phyloP scores from a whole-genome alignment of 139 green algal genomes.

The Chlamydomonas eustigma region DNA sequence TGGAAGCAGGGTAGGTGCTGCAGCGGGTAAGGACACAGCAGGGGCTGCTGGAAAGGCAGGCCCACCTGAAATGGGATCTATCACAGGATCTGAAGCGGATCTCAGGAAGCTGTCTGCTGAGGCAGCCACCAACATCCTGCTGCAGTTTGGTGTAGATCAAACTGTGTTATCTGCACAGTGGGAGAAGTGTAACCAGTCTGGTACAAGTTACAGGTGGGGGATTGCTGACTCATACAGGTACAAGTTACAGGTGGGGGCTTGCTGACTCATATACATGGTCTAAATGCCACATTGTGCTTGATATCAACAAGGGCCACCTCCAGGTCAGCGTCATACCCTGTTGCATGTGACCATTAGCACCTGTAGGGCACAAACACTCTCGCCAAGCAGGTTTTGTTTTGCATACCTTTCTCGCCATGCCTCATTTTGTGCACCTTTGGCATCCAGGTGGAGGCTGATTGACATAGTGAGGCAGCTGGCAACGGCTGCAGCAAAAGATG shows the following conservation, averaged over 20 bases:
- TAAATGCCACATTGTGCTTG: too few relatives aligned
- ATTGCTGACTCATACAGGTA: too few relatives aligned
- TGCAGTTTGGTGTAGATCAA: conserved; percentile 8
- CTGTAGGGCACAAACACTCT: too few relatives aligned
- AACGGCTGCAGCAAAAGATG: background rate
- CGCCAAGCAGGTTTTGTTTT: too few relatives aligned
- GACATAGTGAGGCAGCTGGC: conserved; percentile 10
- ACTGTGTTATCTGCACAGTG: background rate
- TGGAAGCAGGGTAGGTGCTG: background rate
- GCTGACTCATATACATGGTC: too few relatives aligned
- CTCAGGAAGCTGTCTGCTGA: conserved; percentile 23
- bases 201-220: background rate
- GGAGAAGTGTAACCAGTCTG: background rate
- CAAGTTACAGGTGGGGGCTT: background rate
- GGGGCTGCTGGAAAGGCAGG: background rate
- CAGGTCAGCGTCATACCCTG: too few relatives aligned
- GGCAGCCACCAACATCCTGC: conserved; percentile 12
- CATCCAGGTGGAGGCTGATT: conserved; percentile 4
- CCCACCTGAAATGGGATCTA: conserved; percentile 22
- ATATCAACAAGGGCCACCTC: too few relatives aligned
- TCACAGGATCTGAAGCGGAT: conserved; percentile 36
- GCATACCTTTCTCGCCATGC: background rate
- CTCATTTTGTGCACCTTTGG: background rate
- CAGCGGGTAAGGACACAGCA: background rate
- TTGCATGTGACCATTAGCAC: too few relatives aligned